phyloP scores from a whole-genome alignment of 768 basidiomycete genomes.

The Amanita thiersii region DNA sequence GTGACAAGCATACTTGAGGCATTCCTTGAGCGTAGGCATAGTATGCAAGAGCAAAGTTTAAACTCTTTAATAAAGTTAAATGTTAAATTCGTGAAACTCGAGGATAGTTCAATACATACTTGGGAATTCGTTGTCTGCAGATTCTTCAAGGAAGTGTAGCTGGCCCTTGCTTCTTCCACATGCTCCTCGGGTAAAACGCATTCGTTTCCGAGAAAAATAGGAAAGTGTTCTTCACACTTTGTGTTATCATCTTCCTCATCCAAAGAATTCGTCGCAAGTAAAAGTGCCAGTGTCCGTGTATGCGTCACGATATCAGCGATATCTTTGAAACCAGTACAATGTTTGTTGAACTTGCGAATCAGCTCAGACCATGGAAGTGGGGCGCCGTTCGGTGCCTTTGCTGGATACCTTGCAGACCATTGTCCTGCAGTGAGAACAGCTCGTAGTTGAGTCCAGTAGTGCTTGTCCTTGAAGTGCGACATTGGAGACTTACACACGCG shows the following conservation, averaged over 20 bases:
- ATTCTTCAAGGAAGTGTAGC: slow-evolving; percentile 47
- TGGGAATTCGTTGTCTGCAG: slow-evolving; percentile 45
- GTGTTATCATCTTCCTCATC: slow-evolving; percentile 48
- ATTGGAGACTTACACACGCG: too few species aligned
- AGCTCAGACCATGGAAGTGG: slow-evolving; percentile 69
- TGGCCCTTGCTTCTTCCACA: slow-evolving; percentile 45
- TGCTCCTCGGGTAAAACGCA: slow-evolving; percentile 47
- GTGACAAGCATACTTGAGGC: slow-evolving; percentile 52
- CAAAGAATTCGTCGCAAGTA: slow-evolving; percentile 37
- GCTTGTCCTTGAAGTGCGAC: slow-evolving; percentile 48
- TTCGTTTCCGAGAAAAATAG: slow-evolving; percentile 45
- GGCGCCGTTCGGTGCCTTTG: slow-evolving; percentile 45
- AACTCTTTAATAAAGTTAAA: slow-evolving; percentile 36
- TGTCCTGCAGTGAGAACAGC: slow-evolving; percentile 62
- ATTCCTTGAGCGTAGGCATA: slow-evolving; percentile 72
- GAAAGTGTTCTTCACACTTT: slow-evolving; percentile 14
- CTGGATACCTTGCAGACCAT: slow-evolving; percentile 59
- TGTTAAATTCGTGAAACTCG: slow-evolving; percentile 4
- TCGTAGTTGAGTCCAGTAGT: slow-evolving; percentile 76
- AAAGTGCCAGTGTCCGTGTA: slow-evolving; percentile 54
- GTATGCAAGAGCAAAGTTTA: slow-evolving; percentile 65
- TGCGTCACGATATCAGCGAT: slow-evolving; percentile 60
- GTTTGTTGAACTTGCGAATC: slow-evolving; percentile 82
- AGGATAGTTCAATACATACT: slow-evolving; percentile 31
- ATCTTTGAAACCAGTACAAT: slow-evolving; percentile 54